Evolutionary conservation across 208 protist species (phyloP).

Genomic region (Crithidia brevicula): DNA sequence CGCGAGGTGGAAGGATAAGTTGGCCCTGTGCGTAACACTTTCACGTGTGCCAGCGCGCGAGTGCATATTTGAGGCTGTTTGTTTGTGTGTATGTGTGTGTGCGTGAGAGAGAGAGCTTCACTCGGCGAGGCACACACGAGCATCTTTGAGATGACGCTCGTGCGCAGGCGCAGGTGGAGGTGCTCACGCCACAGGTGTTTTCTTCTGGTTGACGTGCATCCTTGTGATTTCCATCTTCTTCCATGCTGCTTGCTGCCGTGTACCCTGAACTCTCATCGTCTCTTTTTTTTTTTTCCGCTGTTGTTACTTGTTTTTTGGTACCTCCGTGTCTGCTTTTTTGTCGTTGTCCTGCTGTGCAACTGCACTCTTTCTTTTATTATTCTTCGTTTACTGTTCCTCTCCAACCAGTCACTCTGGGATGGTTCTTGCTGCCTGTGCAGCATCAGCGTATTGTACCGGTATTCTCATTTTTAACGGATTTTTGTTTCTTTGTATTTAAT

Average conservation of each 20-base stretch:
- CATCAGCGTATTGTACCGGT: background rate
- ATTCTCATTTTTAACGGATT: too few relatives aligned
- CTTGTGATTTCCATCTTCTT: background rate
- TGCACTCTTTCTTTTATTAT: background rate
- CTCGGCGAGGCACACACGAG: too few relatives aligned
- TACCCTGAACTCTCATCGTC: background rate
- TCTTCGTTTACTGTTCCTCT: background rate
- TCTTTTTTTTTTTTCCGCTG: constrained; percentile 4
- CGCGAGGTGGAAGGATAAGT: background rate
- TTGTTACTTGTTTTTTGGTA: background rate
- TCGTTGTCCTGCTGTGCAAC: background rate
- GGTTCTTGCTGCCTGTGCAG: too few relatives aligned
- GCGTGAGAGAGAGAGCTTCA: too few relatives aligned
- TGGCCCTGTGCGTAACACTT: background rate
- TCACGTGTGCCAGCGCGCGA: too few relatives aligned
- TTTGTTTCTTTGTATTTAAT: too few relatives aligned
- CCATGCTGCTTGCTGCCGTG: background rate
- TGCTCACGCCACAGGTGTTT: background rate
- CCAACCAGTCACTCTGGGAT: background rate
- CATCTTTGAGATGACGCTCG: too few relatives aligned
- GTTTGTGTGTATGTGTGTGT: too few relatives aligned
- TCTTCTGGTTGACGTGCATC: constrained; percentile 5
- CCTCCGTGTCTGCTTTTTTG: background rate
- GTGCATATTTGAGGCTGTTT: too few relatives aligned
- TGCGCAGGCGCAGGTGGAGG: background rate